phyloP scores from a whole-genome alignment of 768 basidiomycete genomes.

The Phlebiopsis gigantea region DNA sequence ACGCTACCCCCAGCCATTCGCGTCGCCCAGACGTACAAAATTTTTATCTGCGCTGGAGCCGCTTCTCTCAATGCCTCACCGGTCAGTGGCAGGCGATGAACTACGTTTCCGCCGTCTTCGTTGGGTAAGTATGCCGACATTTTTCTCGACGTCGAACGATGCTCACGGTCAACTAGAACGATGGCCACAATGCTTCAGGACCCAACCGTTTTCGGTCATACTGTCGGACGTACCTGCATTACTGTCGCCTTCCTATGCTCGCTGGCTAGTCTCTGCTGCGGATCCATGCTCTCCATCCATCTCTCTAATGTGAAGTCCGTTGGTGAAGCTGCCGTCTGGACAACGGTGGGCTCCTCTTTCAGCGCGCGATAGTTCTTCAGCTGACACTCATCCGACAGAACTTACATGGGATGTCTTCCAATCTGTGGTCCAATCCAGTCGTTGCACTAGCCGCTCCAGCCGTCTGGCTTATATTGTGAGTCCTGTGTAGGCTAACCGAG shows the following conservation, averaged over 20 bases:
- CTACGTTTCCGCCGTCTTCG: slow-evolving; percentile 5
- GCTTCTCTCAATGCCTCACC: background rate
- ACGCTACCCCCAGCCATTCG: too few species aligned
- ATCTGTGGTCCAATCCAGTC: background rate
- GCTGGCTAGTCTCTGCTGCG: slow-evolving; percentile 4
- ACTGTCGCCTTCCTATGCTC: slow-evolving; percentile 1
- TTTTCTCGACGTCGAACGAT: background rate
- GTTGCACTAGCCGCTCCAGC: background rate
- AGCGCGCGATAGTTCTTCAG: background rate
- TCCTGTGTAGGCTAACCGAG: background rate
- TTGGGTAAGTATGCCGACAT: background rate
- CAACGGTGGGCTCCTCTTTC: background rate
- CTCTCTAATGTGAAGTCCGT: background rate
- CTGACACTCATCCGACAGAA: background rate
- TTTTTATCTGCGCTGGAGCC: slow-evolving; percentile 7
- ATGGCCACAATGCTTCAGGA: slow-evolving; percentile 8
- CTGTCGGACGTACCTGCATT: background rate
- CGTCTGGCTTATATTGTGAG: background rate
- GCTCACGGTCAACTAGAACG: background rate
- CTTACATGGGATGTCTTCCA: background rate
- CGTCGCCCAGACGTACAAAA: background rate
- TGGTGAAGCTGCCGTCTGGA: background rate
- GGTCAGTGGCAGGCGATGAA: slow-evolving; percentile 3
- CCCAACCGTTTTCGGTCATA: background rate
- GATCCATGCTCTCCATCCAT: background rate